Conservation (phyloP, 225 moss, liverwort and hornwort genomes). For the Ulota crispa region DNA sequence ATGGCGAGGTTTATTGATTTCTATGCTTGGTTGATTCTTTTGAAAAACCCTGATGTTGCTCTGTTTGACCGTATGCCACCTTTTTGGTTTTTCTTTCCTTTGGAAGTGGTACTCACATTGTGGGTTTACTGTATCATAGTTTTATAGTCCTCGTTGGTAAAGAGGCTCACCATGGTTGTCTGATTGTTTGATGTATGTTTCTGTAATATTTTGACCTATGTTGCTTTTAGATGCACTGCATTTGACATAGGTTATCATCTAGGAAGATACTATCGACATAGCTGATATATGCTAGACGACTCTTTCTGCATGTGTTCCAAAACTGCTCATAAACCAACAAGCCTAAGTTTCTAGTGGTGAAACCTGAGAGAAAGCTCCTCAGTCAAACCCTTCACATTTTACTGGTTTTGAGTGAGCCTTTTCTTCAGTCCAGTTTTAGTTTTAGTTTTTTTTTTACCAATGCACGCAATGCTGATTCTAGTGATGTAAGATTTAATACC, state of each 20-base stretch:
- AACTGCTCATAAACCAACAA: neutral
- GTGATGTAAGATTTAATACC: neutral
- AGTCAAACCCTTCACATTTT: neutral
- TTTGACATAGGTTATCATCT: neutral
- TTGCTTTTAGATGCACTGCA: constrained; percentile 1
- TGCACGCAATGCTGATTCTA: neutral
- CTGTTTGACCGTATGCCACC: no score
- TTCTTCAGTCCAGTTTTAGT: neutral
- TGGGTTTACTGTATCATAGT: neutral
- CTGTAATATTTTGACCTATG: neutral
- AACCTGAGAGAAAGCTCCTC: neutral
- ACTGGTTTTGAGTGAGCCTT: neutral
- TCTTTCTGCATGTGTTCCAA: neutral
- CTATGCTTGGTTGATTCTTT: no score
- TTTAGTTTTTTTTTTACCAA: no score
- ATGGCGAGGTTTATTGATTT: no score
- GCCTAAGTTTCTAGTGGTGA: neutral
- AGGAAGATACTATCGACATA: neutral
- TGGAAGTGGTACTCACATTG: neutral
- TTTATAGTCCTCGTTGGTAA: neutral
- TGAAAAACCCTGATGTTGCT: no score
- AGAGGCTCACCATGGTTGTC: neutral
- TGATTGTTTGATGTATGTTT: neutral
- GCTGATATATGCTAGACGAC: neutral
- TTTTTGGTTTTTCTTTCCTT: no score